Base-by-base conservation (phyloP, 148 eudicot genomes). In the Vaccinium darrowii region DNA sequence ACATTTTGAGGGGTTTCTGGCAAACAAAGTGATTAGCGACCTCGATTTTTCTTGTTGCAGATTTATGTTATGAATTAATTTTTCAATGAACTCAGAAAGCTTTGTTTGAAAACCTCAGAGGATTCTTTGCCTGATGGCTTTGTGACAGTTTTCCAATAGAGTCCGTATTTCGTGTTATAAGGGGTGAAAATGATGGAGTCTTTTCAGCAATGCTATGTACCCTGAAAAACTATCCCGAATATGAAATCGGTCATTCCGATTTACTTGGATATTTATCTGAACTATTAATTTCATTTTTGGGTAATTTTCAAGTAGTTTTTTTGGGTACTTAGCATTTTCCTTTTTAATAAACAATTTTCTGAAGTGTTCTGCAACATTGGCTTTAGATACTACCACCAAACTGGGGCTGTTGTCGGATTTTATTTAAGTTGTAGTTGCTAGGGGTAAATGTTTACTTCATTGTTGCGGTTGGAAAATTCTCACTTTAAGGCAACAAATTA, bases 401-500 rank as follows among this genome's bases (percentile, higher is more conserved):
- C 11, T 0, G 53, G 53, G 53, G 65, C 6, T 57, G 62, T 3
- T 57, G 21, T 15, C 19, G 15, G 62, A 57, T 57, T 57, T 57
- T 14, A 15, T 57, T 57, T 15, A 15, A 57, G 62, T 15, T 57
- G 21, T 21, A 39, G 43, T 62, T 62, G 7, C 7, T 65, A 1
- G 13, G 73, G 33, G 73, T 25, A 67, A 11, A 1, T 23, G 36
- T 67, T 11, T 67, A n/a, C 69, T 67, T 5, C 0, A 15, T 10
- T 12, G 73, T 10, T 25, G 25, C 36, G 14, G 36, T 67, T 23
- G 73, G 36, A 67, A 67, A 67, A 67, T 25, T 67, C 6, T 67
- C 33, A 25, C 73, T 25, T 25, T 12, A 69, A 52, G 88, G 85
- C 88, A 86, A 86, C 82, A 86, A 86, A 82, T 82, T 86, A 86